Evolutionary conservation across 768 basidiomycete species (phyloP), one percentile per base, ranked within the genome.

Genomic region (Boletus rufocinnamomeus): DNA sequence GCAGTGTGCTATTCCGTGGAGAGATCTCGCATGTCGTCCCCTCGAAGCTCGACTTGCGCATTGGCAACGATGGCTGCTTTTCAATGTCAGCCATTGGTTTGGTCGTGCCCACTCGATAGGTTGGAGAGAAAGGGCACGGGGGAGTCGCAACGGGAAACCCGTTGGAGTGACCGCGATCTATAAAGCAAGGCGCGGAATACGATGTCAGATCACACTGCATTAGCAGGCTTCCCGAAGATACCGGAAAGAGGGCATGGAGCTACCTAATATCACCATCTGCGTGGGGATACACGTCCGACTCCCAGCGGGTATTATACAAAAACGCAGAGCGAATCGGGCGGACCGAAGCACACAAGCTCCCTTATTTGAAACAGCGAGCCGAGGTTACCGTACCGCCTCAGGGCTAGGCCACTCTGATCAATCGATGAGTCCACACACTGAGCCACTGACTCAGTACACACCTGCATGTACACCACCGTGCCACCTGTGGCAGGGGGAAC

Each of bases 31-130:
- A 52, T 35, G 56, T 44, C 19, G 66, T 63, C 10, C 54, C 64
- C 27, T 71, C 70, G 3, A 66, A 14, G 40, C 71, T 71, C n/a
- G 63, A 63, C 50, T 57, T 61, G 48, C 57, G 61, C 37, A 49
- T 46, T 23, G 66, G 61, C 10, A 62, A 46, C 40, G 67, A 52
- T 32, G 54, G 19, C 40, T 68, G 72, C 59, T 74, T 72, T 63
- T 74, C 74, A 21, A 66, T 43, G 37, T 75, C 72, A 44, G 51
- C 47, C 74, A 74, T 75, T 32, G 43, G 48, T 19, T 49, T 52
- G 19, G 64, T 57, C 16, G 62, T 52, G 54, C 58, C 49, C 37
- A 50, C 30, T 52, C 32, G 47, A 40, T 19, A 11, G 54, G 62
- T 53, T 11, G 47, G 52, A 50, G 56, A 37, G 37, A 38, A 52